These are phyloP conservation scores for Ogataea glucozyma DNA, from an alignment of 805 yeast species.

Conservation along the genomic window DNA sequence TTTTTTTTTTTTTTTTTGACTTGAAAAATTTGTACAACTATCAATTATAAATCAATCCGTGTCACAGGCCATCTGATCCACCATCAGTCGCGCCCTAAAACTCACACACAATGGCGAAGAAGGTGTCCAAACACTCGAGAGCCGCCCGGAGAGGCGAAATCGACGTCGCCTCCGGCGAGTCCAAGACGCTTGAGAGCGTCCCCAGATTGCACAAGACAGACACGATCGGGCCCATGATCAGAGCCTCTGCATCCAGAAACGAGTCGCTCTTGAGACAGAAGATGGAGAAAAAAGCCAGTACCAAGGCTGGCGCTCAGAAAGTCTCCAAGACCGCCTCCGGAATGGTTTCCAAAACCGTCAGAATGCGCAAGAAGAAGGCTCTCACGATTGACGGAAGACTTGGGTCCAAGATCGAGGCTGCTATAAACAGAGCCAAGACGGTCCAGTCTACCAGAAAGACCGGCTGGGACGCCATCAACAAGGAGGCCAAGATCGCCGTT, in stretches of 20 bases:
- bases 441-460: conserved; percentile 65
- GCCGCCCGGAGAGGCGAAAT: conserved; percentile 73
- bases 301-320: conserved; percentile 18
- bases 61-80: too few relatives aligned
- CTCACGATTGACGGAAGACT: conserved; percentile 54
- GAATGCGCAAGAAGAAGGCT: conserved; percentile 48
- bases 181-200: conserved; percentile 48
- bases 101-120: conserved; percentile 26
- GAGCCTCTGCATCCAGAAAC: conserved; percentile 60
- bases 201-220: conserved; percentile 65
- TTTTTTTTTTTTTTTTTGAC: conserved; percentile 1
- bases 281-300: conserved; percentile 39
- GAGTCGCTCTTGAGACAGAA: conserved; percentile 61
- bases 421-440: conserved; percentile 62
- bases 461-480: conserved; percentile 71
- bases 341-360: conserved; percentile 31
- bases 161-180: conserved; percentile 36
- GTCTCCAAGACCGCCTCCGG: conserved; percentile 28
- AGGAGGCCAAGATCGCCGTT: conserved; percentile 39
- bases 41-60: too few relatives aligned
- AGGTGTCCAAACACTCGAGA: conserved; percentile 66
- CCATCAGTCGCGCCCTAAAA: neutral
- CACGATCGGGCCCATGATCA: conserved; percentile 60
- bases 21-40: neutral
- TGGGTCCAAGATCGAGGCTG: conserved; percentile 61